Percentiles rank a stretch among this genome's conserved stretches.
These are phyloP conservation scores for Mortierella claussenii DNA, from an alignment of 192 early-diverging fungal genomes.

Conservation along the genomic window DNA sequence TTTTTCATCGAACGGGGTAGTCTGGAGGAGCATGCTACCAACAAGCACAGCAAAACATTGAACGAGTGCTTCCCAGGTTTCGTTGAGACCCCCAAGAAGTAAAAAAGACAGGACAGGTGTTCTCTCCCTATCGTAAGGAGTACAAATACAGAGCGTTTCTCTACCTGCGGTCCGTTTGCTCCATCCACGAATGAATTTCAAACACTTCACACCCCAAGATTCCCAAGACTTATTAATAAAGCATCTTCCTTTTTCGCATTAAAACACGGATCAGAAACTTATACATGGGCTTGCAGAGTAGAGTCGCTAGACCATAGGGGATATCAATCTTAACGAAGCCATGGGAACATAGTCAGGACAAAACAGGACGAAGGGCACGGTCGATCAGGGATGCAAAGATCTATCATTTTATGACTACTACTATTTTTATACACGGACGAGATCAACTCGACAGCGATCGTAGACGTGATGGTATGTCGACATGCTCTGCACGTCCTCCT, in stretches of 20 bases:
- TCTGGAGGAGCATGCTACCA: conserved; percentile 76
- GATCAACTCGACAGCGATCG: conserved; percentile 54
- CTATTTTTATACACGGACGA: conserved; percentile 43
- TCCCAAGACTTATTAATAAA: neutral
- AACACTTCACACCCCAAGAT: neutral
- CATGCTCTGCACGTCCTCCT: conserved; percentile 40
- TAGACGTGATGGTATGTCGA: conserved; percentile 33
- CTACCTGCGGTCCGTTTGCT: neutral
- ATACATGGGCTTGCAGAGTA: too few species aligned
- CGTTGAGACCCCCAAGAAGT: conserved; percentile 56
- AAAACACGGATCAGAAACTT: neutral
- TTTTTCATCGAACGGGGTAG: conserved; percentile 25
- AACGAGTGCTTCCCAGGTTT: conserved; percentile 83
- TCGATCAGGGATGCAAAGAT: neutral
- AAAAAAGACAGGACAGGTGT: neutral
- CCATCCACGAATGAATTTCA: neutral
- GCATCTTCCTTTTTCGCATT: neutral
- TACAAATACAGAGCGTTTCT: too few species aligned
- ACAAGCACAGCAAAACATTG: conserved; percentile 80
- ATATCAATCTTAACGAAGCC: too few species aligned
- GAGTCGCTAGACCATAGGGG: too few species aligned
- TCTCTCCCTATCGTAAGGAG: neutral
- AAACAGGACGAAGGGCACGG: neutral
- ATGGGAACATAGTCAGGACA: too few species aligned
- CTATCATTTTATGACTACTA: neutral